Evolutionary conservation across 1,139 yeast genomes (phyloP).

Genomic region (Zygosaccharomyces pseudobailii): DNA sequence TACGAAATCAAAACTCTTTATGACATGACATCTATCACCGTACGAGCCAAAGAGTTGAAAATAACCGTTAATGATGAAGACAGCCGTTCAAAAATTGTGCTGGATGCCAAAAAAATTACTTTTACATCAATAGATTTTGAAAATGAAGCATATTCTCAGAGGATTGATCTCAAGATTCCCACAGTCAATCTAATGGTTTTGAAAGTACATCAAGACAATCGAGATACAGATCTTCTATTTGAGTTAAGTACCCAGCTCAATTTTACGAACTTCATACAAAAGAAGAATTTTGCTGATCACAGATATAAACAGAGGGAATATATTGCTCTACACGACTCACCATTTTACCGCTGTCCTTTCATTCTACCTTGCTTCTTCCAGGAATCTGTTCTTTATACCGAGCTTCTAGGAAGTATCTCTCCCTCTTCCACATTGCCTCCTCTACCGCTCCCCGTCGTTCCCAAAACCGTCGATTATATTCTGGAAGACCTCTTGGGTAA

Average conservation of each 20-base stretch:
- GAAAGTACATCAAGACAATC: conserved; percentile 19
- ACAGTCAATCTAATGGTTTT: conserved; percentile 32
- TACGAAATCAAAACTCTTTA: conserved; percentile 52
- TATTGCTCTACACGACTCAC: conserved; percentile 68
- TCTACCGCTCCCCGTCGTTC: conserved; percentile 57
- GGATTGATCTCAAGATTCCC: conserved; percentile 50
- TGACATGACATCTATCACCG: conserved; percentile 60
- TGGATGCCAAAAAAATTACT: conserved; percentile 39
- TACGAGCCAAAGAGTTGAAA: conserved; percentile 29
- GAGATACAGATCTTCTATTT: conserved; percentile 17
- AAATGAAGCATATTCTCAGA: conserved; percentile 57
- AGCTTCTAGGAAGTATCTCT: conserved; percentile 47
- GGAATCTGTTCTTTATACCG: conserved; percentile 41
- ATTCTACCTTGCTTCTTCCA: conserved; percentile 50
- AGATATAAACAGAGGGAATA: conserved; percentile 59
- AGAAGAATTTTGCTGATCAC: conserved; percentile 45
- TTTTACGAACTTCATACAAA: conserved; percentile 57
- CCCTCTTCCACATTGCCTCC: conserved; percentile 65
- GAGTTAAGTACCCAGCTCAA: conserved; percentile 52
- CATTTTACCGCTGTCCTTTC: conserved; percentile 76
- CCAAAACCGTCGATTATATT: conserved; percentile 39
- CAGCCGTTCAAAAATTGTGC: conserved; percentile 25
- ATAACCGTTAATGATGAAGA: conserved; percentile 34
- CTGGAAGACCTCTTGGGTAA: conserved; percentile 36
- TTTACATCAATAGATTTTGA: conserved; percentile 64